Evolutionary conservation across 2,329 filamentous ascomycete genomes (phyloP).

Genomic region (Pseudogymnoascus sp.): DNA sequence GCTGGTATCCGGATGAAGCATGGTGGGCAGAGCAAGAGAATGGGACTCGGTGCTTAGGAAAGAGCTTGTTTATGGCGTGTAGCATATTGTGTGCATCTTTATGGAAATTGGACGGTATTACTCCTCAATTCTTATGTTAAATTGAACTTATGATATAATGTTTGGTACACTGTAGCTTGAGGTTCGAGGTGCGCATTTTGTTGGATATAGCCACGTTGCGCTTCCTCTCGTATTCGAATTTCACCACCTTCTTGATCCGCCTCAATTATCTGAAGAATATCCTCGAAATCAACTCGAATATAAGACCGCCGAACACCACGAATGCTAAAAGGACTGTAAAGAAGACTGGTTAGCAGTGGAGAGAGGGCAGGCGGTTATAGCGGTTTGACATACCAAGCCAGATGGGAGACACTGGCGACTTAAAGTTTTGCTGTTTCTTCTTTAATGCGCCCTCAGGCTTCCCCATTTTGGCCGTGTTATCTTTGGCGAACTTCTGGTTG

Average conservation of each 20-base stretch:
- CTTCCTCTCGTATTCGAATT: constrained; percentile 6
- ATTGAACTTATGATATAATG: not conserved
- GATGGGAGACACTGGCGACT: constrained; percentile 53
- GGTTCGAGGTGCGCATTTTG: not conserved
- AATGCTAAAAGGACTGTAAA: constrained; percentile 25
- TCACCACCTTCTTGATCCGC: not conserved
- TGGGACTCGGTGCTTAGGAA: constrained; percentile 29
- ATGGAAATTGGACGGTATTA: not conserved
- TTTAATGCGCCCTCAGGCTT: constrained; percentile 60
- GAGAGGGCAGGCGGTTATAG: not conserved
- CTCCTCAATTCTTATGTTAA: constrained; percentile 2
- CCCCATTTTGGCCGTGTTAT: constrained; percentile 65
- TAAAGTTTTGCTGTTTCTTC: constrained; percentile 46
- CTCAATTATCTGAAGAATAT: constrained; percentile 25
- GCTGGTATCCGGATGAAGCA: constrained; percentile 31
- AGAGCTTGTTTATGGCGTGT: not conserved
- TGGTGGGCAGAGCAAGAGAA: constrained; percentile 29
- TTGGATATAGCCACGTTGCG: constrained; percentile 8
- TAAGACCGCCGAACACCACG: constrained; percentile 28
- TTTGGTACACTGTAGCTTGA: not conserved
- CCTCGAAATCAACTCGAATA: constrained; percentile 31
- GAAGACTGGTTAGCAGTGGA: constrained; percentile 10
- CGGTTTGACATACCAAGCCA: constrained; percentile 48
- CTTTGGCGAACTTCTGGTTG: constrained; percentile 70
- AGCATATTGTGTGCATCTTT: not conserved